phyloP scores from a whole-genome alignment of 495 filamentous ascomycete species.

The Tirmania nivea region DNA sequence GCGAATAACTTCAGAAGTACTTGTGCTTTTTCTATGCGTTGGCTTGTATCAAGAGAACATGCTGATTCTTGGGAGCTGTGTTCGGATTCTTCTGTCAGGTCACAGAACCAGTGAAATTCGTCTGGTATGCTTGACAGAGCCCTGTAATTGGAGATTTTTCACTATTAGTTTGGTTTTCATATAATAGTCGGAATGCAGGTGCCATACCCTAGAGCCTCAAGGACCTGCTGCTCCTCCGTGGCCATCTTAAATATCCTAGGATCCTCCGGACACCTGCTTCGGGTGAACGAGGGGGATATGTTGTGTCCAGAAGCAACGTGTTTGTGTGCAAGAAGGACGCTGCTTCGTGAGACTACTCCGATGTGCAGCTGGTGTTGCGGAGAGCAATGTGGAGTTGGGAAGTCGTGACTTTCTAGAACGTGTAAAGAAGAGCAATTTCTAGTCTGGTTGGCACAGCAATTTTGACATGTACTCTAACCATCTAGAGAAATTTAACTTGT shows the following conservation, averaged over 20 bases:
- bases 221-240: background rate
- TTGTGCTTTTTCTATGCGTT: conserved; percentile 10
- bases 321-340: too few relatives aligned
- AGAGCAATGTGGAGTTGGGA: too few relatives aligned
- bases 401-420: too few relatives aligned
- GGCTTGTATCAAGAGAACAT: conserved; percentile 7
- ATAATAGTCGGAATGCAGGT: background rate
- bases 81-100: conserved; percentile 11
- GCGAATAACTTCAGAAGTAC: conserved; percentile 17
- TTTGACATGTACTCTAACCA: too few relatives aligned
- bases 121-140: conserved; percentile 17
- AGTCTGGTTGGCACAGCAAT: too few relatives aligned
- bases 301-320: too few relatives aligned
- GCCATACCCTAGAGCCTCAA: background rate
- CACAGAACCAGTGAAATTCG: conserved; percentile 18
- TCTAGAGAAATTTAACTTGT: too few relatives aligned
- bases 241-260: background rate
- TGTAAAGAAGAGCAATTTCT: too few relatives aligned
- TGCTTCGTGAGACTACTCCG: too few relatives aligned
- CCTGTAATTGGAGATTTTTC: conserved; percentile 1
- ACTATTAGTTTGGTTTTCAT: background rate
- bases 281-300: too few relatives aligned
- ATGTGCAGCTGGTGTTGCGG: too few relatives aligned
- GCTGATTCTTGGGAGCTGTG: conserved; percentile 4
- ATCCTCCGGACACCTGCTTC: too few relatives aligned